Evolutionary conservation across 176 grass and related monocot genomes (phyloP).

Genomic region (Oryza coarctata): DNA sequence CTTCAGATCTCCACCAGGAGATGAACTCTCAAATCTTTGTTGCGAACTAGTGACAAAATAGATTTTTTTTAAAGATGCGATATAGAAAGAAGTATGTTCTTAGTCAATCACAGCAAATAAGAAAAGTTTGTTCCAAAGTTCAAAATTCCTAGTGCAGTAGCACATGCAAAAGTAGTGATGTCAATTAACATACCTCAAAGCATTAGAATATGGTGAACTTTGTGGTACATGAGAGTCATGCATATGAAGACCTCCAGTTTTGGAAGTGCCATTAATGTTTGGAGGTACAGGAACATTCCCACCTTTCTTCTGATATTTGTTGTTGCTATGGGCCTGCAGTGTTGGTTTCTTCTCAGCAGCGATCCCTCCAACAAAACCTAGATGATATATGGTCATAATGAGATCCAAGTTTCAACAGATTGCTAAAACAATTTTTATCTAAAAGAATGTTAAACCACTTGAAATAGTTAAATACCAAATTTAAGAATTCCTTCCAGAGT

Average conservation of each 20-base stretch:
- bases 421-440: background rate
- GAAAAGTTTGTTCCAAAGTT: background rate
- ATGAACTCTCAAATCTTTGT: constrained; percentile 46
- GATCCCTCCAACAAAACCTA: constrained; percentile 44
- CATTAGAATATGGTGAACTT: constrained; percentile 15
- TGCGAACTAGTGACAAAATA: constrained; percentile 22
- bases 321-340: constrained; percentile 1
- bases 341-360: constrained; percentile 38
- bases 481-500: constrained; percentile 3
- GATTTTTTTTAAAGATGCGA: background rate
- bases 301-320: constrained; percentile 29
- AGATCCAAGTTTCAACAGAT: constrained; percentile 31
- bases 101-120: constrained; percentile 4
- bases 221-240: constrained; percentile 5
- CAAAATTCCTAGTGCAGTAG: constrained; percentile 12
- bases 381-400: constrained; percentile 8
- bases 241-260: background rate
- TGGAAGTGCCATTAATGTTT: constrained; percentile 9
- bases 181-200: constrained; percentile 39
- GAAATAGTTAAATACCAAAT: constrained; percentile 2
- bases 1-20: constrained; percentile 36
- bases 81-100: background rate
- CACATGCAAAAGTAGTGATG: background rate
- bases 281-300: background rate
- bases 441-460: background rate